A percentile compares a stretch with the other conserved stretches of the same genome.
Evolutionary conservation across 371 early-diverging fungal species (phyloP).

Genomic region (Mucor sp.): DNA sequence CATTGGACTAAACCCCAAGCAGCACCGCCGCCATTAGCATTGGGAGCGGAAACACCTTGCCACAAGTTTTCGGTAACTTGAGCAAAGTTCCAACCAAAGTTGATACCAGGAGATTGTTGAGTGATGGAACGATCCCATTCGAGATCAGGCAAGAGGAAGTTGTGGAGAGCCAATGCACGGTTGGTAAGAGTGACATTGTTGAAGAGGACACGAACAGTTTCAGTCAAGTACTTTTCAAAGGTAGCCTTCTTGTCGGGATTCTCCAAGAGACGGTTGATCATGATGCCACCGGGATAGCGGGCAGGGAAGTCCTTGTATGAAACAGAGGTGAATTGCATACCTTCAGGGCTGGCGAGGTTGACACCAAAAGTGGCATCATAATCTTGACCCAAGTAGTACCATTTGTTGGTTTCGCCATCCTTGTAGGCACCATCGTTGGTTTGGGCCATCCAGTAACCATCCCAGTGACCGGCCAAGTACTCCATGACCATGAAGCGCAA

Average conservation of each 20-base stretch:
- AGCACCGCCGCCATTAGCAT: conserved; percentile 51
- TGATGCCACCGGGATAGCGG: conserved; percentile 43
- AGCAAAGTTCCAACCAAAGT: conserved; percentile 52
- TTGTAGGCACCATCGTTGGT: conserved; percentile 61
- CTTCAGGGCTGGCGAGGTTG: conserved; percentile 40
- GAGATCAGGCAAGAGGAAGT: conserved; percentile 54
- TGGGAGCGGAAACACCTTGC: conserved; percentile 34
- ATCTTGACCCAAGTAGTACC: conserved; percentile 55
- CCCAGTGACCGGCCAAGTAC: conserved; percentile 59
- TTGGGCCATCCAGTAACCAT: conserved; percentile 61
- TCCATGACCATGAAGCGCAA: conserved; percentile 65
- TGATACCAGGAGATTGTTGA: conserved; percentile 57
- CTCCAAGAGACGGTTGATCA: conserved; percentile 56
- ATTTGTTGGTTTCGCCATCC: conserved; percentile 46
- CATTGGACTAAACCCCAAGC: conserved; percentile 51
- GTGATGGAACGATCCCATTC: conserved; percentile 54
- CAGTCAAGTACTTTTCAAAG: conserved; percentile 55
- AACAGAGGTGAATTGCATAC: conserved; percentile 28
- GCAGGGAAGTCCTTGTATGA: conserved; percentile 48
- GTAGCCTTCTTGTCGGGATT: conserved; percentile 38
- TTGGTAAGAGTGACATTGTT: conserved; percentile 54
- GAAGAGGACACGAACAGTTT: conserved; percentile 52
- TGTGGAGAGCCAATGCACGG: conserved; percentile 53
- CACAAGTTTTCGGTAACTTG: conserved; percentile 49
- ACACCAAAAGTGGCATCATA: conserved; percentile 63